Base-by-base conservation (phyloP, 139 green algal species). In the Closterium sp. region DNA sequence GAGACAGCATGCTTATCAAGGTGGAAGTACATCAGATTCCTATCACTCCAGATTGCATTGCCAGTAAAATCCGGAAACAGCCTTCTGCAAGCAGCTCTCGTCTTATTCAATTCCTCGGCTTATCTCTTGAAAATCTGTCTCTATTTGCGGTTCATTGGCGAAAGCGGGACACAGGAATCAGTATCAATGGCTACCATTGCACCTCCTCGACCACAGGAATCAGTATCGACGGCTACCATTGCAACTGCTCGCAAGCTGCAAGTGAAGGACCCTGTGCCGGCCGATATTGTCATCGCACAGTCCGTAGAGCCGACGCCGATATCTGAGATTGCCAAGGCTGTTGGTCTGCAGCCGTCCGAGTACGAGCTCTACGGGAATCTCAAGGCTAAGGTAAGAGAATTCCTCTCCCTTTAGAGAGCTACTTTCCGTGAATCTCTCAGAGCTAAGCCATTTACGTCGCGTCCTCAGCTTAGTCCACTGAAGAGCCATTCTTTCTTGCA, bases 251-350 rank as follows among this genome's bases (percentile, higher is more conserved):
- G 43, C 31, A 92, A 91, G 90, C n/a, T 94, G 86, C 31, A 95
- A 4, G 35, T 94, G 31, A 84, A 87, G 38, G 90, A 34, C 16
- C 97, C 97, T 1, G 96, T 98, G 23, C 97, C 97, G 4, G 86
- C 91, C 0, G 97, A 99, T 93, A 99, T 99, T 83, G 97, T 98
- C 0, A 98, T 99, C 30, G 97, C 98, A 0, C 97, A 98, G 91
- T 91, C 93, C 0, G 94, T 97, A 4, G 69, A 93, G 87, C 95
- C 96, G 1, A n/a, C 92, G 30, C 93, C 83, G n/a, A 99, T 99
- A 87, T 91, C 38, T 2, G 85, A 97, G 16, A 97, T 99, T 87
- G 98, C 97, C 1, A 91, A 96, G 28, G 34, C 87, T n/a, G 84
- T 97, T 5, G 97, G 96, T 3, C 93, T 99, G 33, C 33, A 85